Evolutionary conservation across 495 filamentous ascomycete genomes (phyloP).

Genomic region (Halenospora varia): DNA sequence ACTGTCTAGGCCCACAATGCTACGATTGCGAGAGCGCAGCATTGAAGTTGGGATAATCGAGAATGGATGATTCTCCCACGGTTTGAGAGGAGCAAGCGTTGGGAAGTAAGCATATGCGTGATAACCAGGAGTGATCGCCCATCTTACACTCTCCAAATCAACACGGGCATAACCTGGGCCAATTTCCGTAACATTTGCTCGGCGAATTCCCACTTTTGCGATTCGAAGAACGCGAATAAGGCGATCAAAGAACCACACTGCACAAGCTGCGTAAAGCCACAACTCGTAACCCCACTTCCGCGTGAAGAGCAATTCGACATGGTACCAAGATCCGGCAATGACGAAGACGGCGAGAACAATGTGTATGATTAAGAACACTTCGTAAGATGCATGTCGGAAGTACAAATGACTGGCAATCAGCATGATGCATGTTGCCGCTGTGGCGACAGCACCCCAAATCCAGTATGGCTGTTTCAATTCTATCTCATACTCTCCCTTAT

Average conservation of each 20-base stretch:
- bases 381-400: conserved; percentile 32
- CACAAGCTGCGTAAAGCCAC: conserved; percentile 40
- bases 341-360: conserved; percentile 34
- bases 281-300: conserved; percentile 32
- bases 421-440: conserved; percentile 21
- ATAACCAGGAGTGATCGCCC: conserved; percentile 23
- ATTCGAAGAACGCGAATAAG: conserved; percentile 29
- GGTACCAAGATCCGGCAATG: conserved; percentile 40
- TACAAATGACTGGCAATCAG: conserved; percentile 17
- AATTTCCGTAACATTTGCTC: conserved; percentile 31
- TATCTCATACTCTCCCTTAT: conserved; percentile 22
- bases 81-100: conserved; percentile 29
- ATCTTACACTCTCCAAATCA: conserved; percentile 31
- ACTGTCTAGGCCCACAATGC: background rate
- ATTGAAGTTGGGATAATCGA: conserved; percentile 32
- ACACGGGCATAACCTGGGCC: conserved; percentile 29
- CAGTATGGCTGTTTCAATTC: conserved; percentile 26
- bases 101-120: conserved; percentile 43
- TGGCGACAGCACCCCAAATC: conserved; percentile 40
- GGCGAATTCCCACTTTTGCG: conserved; percentile 25
- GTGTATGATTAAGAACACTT: conserved; percentile 38
- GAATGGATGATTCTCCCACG: conserved; percentile 50
- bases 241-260: conserved; percentile 44
- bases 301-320: conserved; percentile 19
- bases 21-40: conserved; percentile 8